phyloP scores from a whole-genome alignment of 495 filamentous ascomycete genomes.

The Daldinia loculata region DNA sequence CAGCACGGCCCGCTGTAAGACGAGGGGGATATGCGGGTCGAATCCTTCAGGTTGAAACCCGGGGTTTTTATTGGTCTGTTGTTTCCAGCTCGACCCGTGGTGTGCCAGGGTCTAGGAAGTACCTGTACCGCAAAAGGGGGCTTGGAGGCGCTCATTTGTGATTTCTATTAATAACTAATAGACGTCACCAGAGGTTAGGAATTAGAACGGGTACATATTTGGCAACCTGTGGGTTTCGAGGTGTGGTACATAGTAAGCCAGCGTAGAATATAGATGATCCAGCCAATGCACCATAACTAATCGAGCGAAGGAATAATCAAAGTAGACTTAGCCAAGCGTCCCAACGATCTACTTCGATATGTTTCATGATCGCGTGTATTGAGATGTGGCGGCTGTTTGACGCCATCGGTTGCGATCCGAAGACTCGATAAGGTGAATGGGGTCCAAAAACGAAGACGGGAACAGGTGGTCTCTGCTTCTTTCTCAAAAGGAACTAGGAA shows the following conservation, averaged over 20 bases:
- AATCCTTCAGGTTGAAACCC: slow-evolving; percentile 35
- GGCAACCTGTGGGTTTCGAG: neutral
- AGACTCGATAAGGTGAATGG: slow-evolving; percentile 20
- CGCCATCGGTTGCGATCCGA: slow-evolving; percentile 35
- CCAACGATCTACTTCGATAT: slow-evolving; percentile 25
- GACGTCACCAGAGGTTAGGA: slow-evolving; percentile 35
- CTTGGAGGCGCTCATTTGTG: slow-evolving; percentile 23
- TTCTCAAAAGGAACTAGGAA: neutral
- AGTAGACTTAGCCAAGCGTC: slow-evolving; percentile 9
- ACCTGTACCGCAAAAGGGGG: slow-evolving; percentile 33
- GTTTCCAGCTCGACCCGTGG: slow-evolving; percentile 39
- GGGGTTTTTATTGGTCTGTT: slow-evolving; percentile 17
- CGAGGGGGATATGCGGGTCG: slow-evolving; percentile 23
- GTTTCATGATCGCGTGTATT: slow-evolving; percentile 41
- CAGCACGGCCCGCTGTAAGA: slow-evolving; percentile 38
- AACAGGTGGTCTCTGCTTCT: slow-evolving; percentile 35
- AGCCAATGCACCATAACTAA: slow-evolving; percentile 19
- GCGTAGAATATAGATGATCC: slow-evolving; percentile 24
- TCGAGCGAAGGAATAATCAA: slow-evolving; percentile 3
- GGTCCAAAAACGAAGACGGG: slow-evolving; percentile 30
- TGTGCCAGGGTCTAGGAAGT: slow-evolving; percentile 21
- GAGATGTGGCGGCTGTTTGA: slow-evolving; percentile 39
- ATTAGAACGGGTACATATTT: slow-evolving; percentile 24
- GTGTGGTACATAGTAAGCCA: slow-evolving; percentile 25
- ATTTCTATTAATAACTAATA: slow-evolving; percentile 41